phyloP scores from a whole-genome alignment of 805 yeast genomes.

The Clavispora phyllophila region DNA sequence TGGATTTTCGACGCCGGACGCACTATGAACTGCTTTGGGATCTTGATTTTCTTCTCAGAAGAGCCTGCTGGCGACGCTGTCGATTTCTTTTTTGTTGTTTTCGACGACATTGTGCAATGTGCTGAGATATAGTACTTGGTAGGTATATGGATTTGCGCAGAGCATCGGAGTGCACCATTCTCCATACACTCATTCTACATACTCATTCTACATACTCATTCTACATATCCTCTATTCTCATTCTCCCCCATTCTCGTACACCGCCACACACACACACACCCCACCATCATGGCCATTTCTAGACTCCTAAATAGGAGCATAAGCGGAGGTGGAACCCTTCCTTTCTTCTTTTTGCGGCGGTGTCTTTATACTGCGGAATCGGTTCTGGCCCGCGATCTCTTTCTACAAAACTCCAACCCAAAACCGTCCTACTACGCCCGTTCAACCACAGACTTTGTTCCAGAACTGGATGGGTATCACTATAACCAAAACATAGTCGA shows the following conservation, averaged over 20 bases:
- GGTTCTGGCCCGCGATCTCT: constrained; percentile 23
- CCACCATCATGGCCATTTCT: too few relatives aligned
- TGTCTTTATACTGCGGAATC: constrained; percentile 10
- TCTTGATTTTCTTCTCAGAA: constrained; percentile 29
- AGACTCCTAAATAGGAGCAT: too few relatives aligned
- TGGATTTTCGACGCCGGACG: constrained; percentile 30
- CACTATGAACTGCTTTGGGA: constrained; percentile 38
- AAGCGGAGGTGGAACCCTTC: too few relatives aligned
- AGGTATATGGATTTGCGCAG: neutral
- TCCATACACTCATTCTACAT: neutral
- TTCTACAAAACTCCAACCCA: constrained; percentile 12
- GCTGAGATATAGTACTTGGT: too few relatives aligned
- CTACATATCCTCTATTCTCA: too few relatives aligned
- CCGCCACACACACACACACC: neutral
- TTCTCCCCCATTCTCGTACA: too few relatives aligned
- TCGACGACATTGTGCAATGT: constrained; percentile 11
- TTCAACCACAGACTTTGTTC: constrained; percentile 12
- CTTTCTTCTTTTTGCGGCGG: constrained; percentile 1
- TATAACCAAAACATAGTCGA: constrained; percentile 2
- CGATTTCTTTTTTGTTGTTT: constrained; percentile 22
- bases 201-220: too few relatives aligned
- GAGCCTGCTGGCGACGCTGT: constrained; percentile 16
- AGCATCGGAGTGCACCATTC: neutral
- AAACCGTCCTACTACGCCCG: constrained; percentile 14
- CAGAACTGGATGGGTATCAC: neutral